A percentile compares a stretch with the other conserved stretches of the same genome.
Conservation (phyloP, 345 rosid genomes). For the Syzygium oleosum region DNA sequence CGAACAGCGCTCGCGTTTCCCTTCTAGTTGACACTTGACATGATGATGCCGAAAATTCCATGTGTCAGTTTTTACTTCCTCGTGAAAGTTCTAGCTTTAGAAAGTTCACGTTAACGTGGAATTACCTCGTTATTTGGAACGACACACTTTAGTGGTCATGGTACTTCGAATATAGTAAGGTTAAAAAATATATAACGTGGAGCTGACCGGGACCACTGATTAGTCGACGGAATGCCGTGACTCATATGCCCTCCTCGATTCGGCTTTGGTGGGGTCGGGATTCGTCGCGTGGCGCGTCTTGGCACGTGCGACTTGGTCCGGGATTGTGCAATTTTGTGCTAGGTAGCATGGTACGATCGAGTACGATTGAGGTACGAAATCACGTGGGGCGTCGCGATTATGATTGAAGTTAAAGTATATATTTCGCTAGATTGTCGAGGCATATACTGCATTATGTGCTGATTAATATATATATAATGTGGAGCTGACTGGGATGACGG, state of each 20-base stretch:
- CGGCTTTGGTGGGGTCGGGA: neutral
- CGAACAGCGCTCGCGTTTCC: too few relatives aligned
- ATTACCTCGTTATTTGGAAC: neutral
- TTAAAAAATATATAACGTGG: neutral
- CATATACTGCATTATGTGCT: too few relatives aligned
- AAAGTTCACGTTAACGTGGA: neutral
- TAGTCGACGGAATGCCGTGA: neutral
- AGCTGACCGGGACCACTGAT: neutral
- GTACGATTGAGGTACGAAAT: too few relatives aligned
- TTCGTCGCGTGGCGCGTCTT: neutral
- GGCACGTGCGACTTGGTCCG: neutral
- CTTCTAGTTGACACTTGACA: too few relatives aligned
- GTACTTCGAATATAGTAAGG: neutral
- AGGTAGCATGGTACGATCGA: neutral
- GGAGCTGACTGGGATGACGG: too few relatives aligned
- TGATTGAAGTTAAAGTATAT: too few relatives aligned
- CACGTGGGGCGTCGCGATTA: too few relatives aligned
- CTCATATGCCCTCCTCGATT: too few relatives aligned
- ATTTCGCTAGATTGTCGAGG: too few relatives aligned
- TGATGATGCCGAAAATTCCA: too few relatives aligned
- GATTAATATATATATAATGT: too few relatives aligned
- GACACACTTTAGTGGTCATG: neutral
- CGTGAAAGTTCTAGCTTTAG: neutral
- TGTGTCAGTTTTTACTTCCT: neutral
- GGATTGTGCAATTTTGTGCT: neutral